phyloP scores from a whole-genome alignment of 2,329 filamentous ascomycete genomes.

The Xylariaceae sp. region DNA sequence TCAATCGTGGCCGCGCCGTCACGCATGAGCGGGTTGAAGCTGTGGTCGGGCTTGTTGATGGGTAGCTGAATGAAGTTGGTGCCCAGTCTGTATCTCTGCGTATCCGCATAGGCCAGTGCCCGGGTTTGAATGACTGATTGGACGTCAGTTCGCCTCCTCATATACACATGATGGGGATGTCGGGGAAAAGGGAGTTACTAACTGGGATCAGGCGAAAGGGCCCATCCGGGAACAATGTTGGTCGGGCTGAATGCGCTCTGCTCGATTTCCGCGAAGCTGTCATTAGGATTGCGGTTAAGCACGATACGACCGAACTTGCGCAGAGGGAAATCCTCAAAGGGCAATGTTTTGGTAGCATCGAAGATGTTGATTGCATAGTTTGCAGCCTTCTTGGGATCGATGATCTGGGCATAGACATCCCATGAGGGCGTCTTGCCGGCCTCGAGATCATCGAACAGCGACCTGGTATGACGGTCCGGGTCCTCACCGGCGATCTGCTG shows the following conservation, averaged over 20 bases:
- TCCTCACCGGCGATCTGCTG: constrained; percentile 39
- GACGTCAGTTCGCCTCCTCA: not conserved
- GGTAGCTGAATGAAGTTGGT: constrained; percentile 50
- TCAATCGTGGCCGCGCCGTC: constrained; percentile 14
- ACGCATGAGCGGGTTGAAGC: constrained; percentile 18
- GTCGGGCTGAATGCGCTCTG: constrained; percentile 56
- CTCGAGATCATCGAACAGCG: constrained; percentile 41
- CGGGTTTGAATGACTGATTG: constrained; percentile 46
- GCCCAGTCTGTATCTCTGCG: constrained; percentile 54
- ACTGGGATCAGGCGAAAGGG: constrained; percentile 47
- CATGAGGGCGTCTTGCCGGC: constrained; percentile 46
- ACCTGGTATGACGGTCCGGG: constrained; percentile 45
- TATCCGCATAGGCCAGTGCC: constrained; percentile 53
- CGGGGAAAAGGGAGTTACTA: not conserved
- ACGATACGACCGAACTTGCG: constrained; percentile 47
- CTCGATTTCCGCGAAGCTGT: constrained; percentile 43
- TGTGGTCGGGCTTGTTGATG: constrained; percentile 22
- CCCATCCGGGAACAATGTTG: constrained; percentile 53
- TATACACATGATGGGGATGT: not conserved
- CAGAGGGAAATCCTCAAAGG: constrained; percentile 46
- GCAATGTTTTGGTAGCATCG: constrained; percentile 55
- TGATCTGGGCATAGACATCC: constrained; percentile 52
- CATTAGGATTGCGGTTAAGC: constrained; percentile 43
- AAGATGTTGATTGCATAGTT: constrained; percentile 48
- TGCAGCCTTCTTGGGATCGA: constrained; percentile 48